A percentile compares a stretch with the other conserved stretches of the same genome.
Conservation (phyloP, 148 eudicot genomes). For the Simmondsia chinensis region DNA sequence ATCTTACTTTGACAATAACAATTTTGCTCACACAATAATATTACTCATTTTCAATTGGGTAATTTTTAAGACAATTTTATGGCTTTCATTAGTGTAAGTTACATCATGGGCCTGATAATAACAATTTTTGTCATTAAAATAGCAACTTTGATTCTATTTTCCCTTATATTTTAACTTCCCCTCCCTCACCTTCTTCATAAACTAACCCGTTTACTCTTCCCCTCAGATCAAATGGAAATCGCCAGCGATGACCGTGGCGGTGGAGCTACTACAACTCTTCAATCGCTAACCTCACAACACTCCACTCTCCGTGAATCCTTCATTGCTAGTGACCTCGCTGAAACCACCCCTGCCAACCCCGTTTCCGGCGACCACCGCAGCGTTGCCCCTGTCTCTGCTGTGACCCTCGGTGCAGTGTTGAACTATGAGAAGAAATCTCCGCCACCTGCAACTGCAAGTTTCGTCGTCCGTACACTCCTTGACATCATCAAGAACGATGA, state of each 20-base stretch:
- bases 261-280: conserved; percentile 10
- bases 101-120: too few species aligned
- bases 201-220: too few species aligned
- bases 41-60: too few species aligned
- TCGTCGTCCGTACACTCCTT: conserved; percentile 31
- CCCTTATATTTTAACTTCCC: too few species aligned
- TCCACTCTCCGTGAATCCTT: conserved; percentile 26
- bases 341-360: not conserved
- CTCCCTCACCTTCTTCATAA: too few species aligned
- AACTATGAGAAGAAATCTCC: conserved; percentile 16
- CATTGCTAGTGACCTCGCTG: conserved; percentile 16
- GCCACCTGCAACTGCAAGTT: conserved; percentile 4
- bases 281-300: conserved; percentile 17
- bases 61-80: too few species aligned
- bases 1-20: too few species aligned
- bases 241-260: conserved; percentile 20
- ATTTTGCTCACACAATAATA: too few species aligned
- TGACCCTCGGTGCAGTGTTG: conserved; percentile 35
- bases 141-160: too few species aligned
- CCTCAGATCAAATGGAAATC: conserved; percentile 31
- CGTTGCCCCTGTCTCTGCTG: conserved; percentile 3
- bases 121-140: too few species aligned
- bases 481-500: conserved; percentile 42
- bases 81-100: too few species aligned
- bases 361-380: not conserved